phyloP scores from a whole-genome alignment of 495 filamentous ascomycete species.

The Sabuloglossum arenarium region DNA sequence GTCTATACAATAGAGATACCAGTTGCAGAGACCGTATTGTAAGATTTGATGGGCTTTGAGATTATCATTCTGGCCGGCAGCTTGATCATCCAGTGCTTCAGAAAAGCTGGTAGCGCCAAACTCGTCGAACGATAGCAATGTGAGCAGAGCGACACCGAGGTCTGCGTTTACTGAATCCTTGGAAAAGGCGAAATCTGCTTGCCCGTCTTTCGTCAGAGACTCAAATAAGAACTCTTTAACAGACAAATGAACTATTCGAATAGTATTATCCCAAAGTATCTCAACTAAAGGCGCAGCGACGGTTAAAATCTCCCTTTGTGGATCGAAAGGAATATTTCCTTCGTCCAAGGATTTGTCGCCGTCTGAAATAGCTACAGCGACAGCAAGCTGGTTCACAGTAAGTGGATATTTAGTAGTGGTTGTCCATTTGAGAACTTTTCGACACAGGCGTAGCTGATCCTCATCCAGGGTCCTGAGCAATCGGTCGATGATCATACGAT shows the following conservation, averaged over 20 bases:
- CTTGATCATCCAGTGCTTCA: neutral
- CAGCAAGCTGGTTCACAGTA: neutral
- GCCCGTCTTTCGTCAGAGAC: neutral
- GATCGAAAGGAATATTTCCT: neutral
- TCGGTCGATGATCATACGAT: neutral
- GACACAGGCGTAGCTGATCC: neutral
- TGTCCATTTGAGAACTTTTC: neutral
- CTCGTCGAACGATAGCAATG: neutral
- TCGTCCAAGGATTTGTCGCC: neutral
- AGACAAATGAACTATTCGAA: neutral
- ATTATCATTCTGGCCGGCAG: neutral
- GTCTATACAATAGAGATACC: neutral
- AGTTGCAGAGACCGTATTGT: neutral
- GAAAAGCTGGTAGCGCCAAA: neutral
- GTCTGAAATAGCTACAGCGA: neutral
- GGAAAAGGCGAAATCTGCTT: neutral
- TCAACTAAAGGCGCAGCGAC: neutral
- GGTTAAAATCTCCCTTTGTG: neutral
- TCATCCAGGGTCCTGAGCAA: neutral
- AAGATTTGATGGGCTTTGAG: neutral
- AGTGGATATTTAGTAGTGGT: neutral
- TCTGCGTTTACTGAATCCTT: neutral
- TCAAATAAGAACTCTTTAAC: neutral
- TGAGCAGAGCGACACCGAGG: neutral
- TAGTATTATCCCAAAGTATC: neutral